Percentiles rank a stretch among this genome's conserved stretches.
These are phyloP conservation scores for Acer campestre DNA, from an alignment of 345 rosid species.

Conservation along the genomic window DNA sequence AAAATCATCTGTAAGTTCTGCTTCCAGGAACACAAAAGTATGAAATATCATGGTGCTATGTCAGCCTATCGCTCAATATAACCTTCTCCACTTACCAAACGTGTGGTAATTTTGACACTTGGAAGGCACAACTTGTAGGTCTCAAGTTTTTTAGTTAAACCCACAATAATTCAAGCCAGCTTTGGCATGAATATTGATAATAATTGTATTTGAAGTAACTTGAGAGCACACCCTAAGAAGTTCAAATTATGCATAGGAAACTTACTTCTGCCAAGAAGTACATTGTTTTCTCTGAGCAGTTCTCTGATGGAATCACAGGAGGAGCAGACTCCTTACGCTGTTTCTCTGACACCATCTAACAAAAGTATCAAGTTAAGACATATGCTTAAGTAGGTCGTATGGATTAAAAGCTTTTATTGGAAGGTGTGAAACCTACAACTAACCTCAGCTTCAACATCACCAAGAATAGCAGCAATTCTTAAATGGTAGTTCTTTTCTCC, in stretches of 20 bases:
- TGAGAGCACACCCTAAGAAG: background rate
- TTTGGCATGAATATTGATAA: background rate
- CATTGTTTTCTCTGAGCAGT: slow-evolving; percentile 61
- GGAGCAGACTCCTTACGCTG: slow-evolving; percentile 96
- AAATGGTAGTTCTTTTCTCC: slow-evolving; percentile 89
- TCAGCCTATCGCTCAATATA: background rate
- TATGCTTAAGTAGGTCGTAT: slow-evolving; percentile 12
- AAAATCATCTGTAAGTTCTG: background rate
- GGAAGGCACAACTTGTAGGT: background rate
- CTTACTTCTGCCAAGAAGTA: slow-evolving; percentile 94
- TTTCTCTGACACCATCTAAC: slow-evolving; percentile 92
- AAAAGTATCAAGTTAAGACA: slow-evolving; percentile 14
- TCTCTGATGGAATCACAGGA: slow-evolving; percentile 65
- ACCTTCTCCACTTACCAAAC: background rate
- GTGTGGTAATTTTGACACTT: background rate
- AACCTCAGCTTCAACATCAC: slow-evolving; percentile 98
- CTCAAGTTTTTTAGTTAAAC: background rate
- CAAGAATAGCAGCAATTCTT: slow-evolving; percentile 84
- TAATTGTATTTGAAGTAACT: background rate
- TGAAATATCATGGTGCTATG: background rate
- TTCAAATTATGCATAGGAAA: slow-evolving; percentile 17
- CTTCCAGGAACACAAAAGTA: no score
- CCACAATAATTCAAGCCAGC: background rate
- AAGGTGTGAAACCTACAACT: slow-evolving; percentile 29
- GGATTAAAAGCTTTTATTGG: slow-evolving; percentile 4